These are phyloP conservation scores for Avena eriantha DNA, from an alignment of 176 grass and related monocot genomes.

Conservation along the genomic window DNA sequence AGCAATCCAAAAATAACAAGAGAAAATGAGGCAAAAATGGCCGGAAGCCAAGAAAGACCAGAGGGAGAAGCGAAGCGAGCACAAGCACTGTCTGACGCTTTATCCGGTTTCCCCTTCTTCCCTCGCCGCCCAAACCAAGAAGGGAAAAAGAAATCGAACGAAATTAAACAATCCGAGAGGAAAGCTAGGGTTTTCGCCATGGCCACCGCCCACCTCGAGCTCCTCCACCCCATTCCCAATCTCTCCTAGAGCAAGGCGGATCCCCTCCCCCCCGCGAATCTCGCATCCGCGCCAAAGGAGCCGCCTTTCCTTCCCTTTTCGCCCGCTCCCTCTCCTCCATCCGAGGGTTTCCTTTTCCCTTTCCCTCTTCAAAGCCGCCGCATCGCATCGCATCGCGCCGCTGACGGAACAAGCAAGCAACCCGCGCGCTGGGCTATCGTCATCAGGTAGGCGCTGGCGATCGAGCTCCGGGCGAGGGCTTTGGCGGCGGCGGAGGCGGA, in stretches of 20 bases:
- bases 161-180: slow-evolving; percentile 28
- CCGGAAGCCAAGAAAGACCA: not conserved
- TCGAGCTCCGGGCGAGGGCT: slow-evolving; percentile 33
- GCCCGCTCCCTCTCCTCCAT: slow-evolving; percentile 35
- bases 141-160: not conserved
- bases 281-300: slow-evolving; percentile 45
- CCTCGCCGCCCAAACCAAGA: not conserved
- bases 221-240: slow-evolving; percentile 16
- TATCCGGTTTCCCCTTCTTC: slow-evolving; percentile 9
- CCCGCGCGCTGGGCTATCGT: not conserved
- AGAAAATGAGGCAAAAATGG: slow-evolving; percentile 15
- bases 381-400: slow-evolving; percentile 36
- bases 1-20: not conserved
- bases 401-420: slow-evolving; percentile 42
- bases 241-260: not conserved
- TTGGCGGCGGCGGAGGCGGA: slow-evolving; percentile 29
- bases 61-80: not conserved
- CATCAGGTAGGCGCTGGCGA: slow-evolving; percentile 48
- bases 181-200: slow-evolving; percentile 80
- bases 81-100: slow-evolving; percentile 23
- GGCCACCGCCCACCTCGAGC: slow-evolving; percentile 41
- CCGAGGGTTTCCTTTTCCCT: slow-evolving; percentile 42
- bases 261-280: slow-evolving; percentile 33
- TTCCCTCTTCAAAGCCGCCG: not conserved
- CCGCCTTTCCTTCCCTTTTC: slow-evolving; percentile 14